Evolutionary conservation across 2,329 filamentous ascomycete genomes (phyloP).

Genomic region (Arthrobotrys conoides): DNA sequence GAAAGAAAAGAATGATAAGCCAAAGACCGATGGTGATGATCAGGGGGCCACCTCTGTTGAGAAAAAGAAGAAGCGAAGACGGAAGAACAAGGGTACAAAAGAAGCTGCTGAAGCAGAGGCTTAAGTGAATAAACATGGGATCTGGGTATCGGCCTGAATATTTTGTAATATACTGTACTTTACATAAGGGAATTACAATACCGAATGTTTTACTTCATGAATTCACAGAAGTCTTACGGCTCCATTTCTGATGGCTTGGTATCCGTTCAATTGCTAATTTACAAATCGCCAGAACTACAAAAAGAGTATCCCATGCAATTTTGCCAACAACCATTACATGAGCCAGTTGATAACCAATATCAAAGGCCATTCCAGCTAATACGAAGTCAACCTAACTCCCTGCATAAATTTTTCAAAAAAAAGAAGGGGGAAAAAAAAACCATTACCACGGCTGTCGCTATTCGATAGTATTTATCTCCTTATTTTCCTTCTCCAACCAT

Average conservation of each 20-base stretch:
- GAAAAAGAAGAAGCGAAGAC: conserved; percentile 67
- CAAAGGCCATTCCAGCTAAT: not conserved
- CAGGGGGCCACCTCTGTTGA: conserved; percentile 61
- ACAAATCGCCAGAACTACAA: conserved; percentile 1
- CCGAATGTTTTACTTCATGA: not conserved
- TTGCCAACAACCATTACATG: not conserved
- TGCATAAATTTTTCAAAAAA: too few species aligned
- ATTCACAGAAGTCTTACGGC: not conserved
- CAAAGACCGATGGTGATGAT: conserved; percentile 64
- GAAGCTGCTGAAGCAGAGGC: conserved; percentile 30
- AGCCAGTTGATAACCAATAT: not conserved
- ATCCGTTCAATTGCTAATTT: conserved; percentile 14
- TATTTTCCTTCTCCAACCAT: conserved; percentile 54
- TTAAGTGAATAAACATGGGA: not conserved
- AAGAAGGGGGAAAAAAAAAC: not conserved
- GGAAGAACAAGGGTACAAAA: conserved; percentile 65
- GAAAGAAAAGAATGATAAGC: conserved; percentile 63
- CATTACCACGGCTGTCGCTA: not conserved
- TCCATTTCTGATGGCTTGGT: not conserved
- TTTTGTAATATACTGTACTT: conserved; percentile 14
- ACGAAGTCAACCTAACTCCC: conserved; percentile 3
- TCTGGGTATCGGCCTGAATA: not conserved
- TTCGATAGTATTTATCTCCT: not conserved
- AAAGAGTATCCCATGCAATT: conserved; percentile 10
- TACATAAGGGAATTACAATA: not conserved